Conservation (phyloP, 176 grass and related monocot genomes). For the Dactylis glomerata region DNA sequence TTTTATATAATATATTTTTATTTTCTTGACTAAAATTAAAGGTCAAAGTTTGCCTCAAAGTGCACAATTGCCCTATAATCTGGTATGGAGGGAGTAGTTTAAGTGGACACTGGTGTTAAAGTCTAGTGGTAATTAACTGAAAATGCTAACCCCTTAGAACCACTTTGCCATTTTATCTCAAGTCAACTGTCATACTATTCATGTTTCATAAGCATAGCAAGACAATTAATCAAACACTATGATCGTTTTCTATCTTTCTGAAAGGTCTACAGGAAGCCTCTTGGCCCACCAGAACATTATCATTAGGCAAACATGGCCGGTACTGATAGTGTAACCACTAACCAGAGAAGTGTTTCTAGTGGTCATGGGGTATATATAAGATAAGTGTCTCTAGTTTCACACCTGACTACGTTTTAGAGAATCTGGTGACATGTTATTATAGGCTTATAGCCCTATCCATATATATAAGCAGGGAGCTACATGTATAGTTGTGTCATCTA, state of each 20-base stretch:
- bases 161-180: background rate
- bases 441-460: background rate
- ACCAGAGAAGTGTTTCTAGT: too few relatives aligned
- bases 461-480: background rate
- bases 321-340: background rate
- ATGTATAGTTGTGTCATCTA: background rate
- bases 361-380: background rate
- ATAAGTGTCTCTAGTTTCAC: background rate
- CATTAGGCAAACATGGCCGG: background rate
- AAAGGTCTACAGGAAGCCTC: background rate
- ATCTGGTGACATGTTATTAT: background rate
- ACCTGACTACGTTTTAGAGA: background rate
- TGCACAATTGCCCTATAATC: too few relatives aligned
- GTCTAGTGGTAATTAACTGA: background rate
- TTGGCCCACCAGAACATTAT: background rate
- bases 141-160: background rate
- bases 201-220: background rate
- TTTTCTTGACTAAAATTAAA: too few relatives aligned
- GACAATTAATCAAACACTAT: background rate
- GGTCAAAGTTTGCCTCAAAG: too few relatives aligned
- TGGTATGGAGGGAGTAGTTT: too few relatives aligned
- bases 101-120: background rate
- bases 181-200: background rate
- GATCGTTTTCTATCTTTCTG: background rate
- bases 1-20: too few relatives aligned